Evolutionary conservation across 2,329 filamentous ascomycete species (phyloP).

Genomic region (Mycosphaerella arachidis): DNA sequence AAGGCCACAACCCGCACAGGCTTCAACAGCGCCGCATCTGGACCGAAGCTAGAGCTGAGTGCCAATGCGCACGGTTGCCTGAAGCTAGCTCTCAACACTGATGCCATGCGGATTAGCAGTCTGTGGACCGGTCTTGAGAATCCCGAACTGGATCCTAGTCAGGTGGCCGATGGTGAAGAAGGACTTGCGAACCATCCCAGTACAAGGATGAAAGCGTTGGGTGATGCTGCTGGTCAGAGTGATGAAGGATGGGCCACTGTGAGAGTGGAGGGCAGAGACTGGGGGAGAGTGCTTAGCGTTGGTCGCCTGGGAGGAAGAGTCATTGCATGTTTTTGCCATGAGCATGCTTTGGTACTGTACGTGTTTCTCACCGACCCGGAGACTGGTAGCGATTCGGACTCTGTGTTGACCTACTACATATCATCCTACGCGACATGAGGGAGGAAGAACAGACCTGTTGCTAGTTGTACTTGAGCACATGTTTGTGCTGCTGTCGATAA

Average conservation of each 20-base stretch:
- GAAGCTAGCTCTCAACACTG: conserved; percentile 72
- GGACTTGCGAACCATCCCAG: conserved; percentile 74
- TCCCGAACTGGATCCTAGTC: conserved; percentile 75
- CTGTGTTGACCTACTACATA: conserved; percentile 67
- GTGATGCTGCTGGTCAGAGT: conserved; percentile 57
- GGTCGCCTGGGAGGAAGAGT: conserved; percentile 84
- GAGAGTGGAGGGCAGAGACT: conserved; percentile 86
- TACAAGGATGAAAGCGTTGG: conserved; percentile 64
- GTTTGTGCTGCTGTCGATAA: background rate
- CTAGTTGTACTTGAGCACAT: background rate
- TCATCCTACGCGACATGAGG: conserved; percentile 44
- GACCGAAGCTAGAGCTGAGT: conserved; percentile 72
- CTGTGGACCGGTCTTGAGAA: conserved; percentile 83
- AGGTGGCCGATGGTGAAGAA: conserved; percentile 62
- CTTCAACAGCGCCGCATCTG: conserved; percentile 26
- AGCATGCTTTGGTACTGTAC: conserved; percentile 76
- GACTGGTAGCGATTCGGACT: conserved; percentile 51
- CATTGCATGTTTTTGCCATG: conserved; percentile 83
- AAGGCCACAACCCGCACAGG: conserved; percentile 37
- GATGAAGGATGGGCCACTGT: conserved; percentile 85
- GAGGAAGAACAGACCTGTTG: background rate
- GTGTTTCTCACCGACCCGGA: conserved; percentile 73
- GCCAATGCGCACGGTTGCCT: conserved; percentile 94
- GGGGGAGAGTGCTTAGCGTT: conserved; percentile 90
- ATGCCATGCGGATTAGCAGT: conserved; percentile 78